Evolutionary conservation across 176 grass and related monocot genomes (phyloP).

Genomic region (Hyparrhenia diplandra): DNA sequence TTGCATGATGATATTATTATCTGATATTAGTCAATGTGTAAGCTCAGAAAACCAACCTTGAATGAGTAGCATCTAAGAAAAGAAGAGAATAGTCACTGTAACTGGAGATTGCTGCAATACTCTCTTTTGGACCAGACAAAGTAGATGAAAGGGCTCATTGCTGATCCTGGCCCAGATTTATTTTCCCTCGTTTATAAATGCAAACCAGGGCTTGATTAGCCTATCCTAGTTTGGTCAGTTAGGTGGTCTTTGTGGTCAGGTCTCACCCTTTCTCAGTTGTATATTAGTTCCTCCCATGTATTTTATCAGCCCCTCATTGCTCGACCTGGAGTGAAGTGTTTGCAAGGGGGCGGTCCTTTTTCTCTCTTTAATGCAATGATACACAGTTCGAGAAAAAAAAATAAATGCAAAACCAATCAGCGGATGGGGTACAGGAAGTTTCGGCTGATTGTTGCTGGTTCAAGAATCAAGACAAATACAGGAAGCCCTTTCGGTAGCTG

Average conservation of each 20-base stretch:
- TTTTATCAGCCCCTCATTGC: too few species aligned
- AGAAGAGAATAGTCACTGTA: neutral
- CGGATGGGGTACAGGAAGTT: neutral
- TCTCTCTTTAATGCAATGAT: too few species aligned
- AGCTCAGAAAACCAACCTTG: neutral
- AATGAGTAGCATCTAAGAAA: constrained; percentile 1
- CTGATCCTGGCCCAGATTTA: neutral
- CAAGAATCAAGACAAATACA: neutral
- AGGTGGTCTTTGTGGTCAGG: too few species aligned
- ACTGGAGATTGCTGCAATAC: neutral
- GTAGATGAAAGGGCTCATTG: neutral
- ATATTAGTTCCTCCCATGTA: too few species aligned
- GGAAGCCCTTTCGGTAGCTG: neutral
- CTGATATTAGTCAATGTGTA: neutral
- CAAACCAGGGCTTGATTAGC: too few species aligned
- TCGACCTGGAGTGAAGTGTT: too few species aligned
- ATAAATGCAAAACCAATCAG: neutral
- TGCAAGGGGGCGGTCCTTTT: too few species aligned
- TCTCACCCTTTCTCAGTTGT: too few species aligned
- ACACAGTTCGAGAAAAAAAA: too few species aligned
- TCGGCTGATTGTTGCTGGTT: neutral
- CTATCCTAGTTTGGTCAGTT: too few species aligned
- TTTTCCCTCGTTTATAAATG: neutral
- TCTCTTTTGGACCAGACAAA: neutral
- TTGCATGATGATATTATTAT: neutral